Conservation (phyloP, 495 filamentous ascomycete genomes). For the Aspergillus homomorphus region DNA sequence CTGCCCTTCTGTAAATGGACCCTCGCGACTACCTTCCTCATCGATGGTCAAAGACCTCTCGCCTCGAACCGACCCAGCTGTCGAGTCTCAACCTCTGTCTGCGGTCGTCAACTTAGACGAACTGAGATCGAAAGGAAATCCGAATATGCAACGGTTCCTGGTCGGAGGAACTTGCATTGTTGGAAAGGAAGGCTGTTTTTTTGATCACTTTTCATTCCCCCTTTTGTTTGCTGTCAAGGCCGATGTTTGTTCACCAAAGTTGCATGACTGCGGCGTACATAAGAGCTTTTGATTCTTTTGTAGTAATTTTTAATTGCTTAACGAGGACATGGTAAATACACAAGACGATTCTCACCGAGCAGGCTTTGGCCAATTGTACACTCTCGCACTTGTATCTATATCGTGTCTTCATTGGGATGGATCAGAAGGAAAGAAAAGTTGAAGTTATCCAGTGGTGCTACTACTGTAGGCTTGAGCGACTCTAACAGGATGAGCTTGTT, state of each 20-base stretch:
- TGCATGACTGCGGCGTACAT: constrained; percentile 29
- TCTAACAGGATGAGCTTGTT: too few species aligned
- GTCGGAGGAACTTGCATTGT: constrained; percentile 19
- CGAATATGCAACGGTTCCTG: constrained; percentile 25
- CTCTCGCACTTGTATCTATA: background rate
- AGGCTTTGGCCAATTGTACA: background rate
- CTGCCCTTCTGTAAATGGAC: constrained; percentile 44
- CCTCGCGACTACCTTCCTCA: background rate
- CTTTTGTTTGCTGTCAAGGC: constrained; percentile 2
- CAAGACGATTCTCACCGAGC: background rate
- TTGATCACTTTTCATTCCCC: constrained; percentile 4
- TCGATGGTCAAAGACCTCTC: constrained; percentile 4
- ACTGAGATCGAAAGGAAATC: constrained; percentile 6
- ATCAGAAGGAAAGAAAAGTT: too few species aligned
- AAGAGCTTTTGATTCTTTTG: constrained; percentile 14
- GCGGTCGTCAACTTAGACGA: background rate
- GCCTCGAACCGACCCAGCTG: background rate
- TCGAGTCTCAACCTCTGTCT: background rate
- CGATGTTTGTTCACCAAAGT: constrained; percentile 17
- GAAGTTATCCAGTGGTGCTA: too few species aligned
- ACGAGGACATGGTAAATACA: constrained; percentile 24
- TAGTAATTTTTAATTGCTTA: constrained; percentile 24
- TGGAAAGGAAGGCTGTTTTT: constrained; percentile 16
- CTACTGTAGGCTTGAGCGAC: too few species aligned
- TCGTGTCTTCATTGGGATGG: background rate